phyloP scores from a whole-genome alignment of 1,284 basidiomycete genomes.

The Rhodotorula sp. region DNA sequence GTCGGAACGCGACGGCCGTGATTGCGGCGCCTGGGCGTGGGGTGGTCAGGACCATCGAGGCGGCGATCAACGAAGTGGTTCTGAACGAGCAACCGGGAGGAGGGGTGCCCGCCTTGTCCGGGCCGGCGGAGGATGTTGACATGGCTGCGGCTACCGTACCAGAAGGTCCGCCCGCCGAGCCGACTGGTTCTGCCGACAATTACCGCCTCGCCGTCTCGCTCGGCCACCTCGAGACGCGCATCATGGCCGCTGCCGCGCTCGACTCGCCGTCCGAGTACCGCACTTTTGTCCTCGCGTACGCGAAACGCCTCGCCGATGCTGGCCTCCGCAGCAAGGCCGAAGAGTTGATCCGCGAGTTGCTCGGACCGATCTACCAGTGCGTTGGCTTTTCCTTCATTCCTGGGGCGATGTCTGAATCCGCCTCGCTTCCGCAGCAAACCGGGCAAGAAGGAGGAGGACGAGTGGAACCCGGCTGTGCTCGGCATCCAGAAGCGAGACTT shows the following conservation, averaged over 20 bases:
- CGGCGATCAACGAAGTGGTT: slow-evolving; percentile 44
- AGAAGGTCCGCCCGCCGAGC: slow-evolving; percentile 44
- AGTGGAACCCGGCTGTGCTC: slow-evolving; percentile 65
- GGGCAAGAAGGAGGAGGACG: slow-evolving; percentile 53
- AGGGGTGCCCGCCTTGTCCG: slow-evolving; percentile 4
- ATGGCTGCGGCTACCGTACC: slow-evolving; percentile 37
- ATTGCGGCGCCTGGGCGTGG: slow-evolving; percentile 11
- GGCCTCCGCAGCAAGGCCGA: slow-evolving; percentile 80
- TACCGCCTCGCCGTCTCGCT: slow-evolving; percentile 75
- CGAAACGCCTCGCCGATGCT: slow-evolving; percentile 78
- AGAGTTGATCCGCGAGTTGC: slow-evolving; percentile 79
- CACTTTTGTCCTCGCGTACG: slow-evolving; percentile 69
- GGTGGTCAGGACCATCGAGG: slow-evolving; percentile 45
- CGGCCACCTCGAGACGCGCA: slow-evolving; percentile 75
- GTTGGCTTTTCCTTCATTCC: slow-evolving; percentile 1
- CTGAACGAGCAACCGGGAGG: slow-evolving; percentile 20
- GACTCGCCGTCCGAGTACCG: slow-evolving; percentile 75
- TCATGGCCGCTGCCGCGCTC: slow-evolving; percentile 69
- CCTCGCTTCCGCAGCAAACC: slow-evolving; percentile 60
- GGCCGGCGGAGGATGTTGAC: slow-evolving; percentile 19
- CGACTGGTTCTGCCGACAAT: slow-evolving; percentile 60
- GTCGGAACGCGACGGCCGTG: slow-evolving; percentile 38
- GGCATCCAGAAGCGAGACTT: slow-evolving; percentile 75
- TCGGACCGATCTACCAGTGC: slow-evolving; percentile 73
- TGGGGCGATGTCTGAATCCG: too few relatives aligned